Evolutionary conservation across 192 early-diverging fungal genomes (phyloP).

Genomic region (Fimicolochytrium jonesii): DNA sequence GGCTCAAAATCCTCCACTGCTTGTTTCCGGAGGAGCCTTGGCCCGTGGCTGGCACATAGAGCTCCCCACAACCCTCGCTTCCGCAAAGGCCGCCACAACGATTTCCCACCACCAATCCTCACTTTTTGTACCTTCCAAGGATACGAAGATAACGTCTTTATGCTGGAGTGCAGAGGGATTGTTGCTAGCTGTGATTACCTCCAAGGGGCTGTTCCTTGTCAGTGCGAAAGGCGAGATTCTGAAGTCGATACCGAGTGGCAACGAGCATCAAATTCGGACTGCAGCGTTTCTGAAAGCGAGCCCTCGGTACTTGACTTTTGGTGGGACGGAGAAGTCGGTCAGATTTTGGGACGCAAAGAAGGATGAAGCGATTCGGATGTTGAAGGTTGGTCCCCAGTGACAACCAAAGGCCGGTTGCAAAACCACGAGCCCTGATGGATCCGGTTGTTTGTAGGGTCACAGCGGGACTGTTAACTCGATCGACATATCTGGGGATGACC

Average conservation of each 20-base stretch:
- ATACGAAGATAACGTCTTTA: no score
- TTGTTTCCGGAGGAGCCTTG: no score
- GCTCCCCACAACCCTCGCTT: no score
- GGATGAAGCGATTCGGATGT: background rate
- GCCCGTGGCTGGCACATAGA: no score
- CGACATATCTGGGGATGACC: slow-evolving; percentile 25
- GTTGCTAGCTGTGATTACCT: no score
- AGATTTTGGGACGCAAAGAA: slow-evolving; percentile 28
- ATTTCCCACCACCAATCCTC: no score
- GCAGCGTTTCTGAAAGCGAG: background rate
- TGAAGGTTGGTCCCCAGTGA: slow-evolving; percentile 5
- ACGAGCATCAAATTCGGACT: background rate
- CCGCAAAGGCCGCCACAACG: no score
- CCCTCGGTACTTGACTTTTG: slow-evolving; percentile 14
- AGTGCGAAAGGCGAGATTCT: no score
- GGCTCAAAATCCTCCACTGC: no score
- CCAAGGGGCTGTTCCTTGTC: background rate
- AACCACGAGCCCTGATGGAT: background rate
- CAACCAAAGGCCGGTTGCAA: background rate
- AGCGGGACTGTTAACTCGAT: background rate
- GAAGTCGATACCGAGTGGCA: background rate
- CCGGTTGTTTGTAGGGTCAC: background rate
- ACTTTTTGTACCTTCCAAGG: no score
- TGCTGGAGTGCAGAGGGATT: no score
- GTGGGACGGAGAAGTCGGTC: slow-evolving; percentile 1